A percentile compares a stretch with the other conserved stretches of the same genome.
These are phyloP conservation scores for Pugionium dolabratum DNA, from an alignment of 345 rosid genomes.

Conservation along the genomic window DNA sequence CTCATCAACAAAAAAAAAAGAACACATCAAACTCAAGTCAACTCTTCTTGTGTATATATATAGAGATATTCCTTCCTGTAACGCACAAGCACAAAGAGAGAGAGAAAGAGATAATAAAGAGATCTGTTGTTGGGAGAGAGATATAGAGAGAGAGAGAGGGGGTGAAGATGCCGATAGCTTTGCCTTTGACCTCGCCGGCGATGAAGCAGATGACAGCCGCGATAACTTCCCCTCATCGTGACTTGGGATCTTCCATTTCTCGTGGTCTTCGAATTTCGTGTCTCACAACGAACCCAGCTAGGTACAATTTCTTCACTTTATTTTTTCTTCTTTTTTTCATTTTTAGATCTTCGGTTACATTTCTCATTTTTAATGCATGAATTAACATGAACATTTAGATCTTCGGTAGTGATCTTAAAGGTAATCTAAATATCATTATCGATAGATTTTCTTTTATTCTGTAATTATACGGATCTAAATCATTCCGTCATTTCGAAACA, in stretches of 20 bases:
- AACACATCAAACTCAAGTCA: conserved; percentile 33
- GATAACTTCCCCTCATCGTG: conserved; percentile 26
- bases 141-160: conserved; percentile 11
- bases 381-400: not conserved
- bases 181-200: conserved; percentile 31
- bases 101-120: conserved; percentile 32
- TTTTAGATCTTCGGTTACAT: conserved; percentile 27
- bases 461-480: conserved; percentile 3
- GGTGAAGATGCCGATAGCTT: conserved; percentile 33
- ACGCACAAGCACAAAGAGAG: conserved; percentile 27
- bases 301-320: conserved; percentile 19
- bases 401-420: not conserved
- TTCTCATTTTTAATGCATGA: not conserved
- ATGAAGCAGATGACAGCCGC: conserved; percentile 20
- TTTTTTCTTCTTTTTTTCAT: not conserved
- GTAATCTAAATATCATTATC: conserved; percentile 5
- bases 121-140: conserved; percentile 8
- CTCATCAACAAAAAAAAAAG: not conserved
- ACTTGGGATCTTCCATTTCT: conserved; percentile 28
- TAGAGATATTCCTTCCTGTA: conserved; percentile 28
- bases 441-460: conserved; percentile 6
- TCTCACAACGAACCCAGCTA: conserved; percentile 24
- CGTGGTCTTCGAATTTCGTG: conserved; percentile 38
- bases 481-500: too few species aligned
- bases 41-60: conserved; percentile 32